Percentiles rank a stretch among this genome's conserved stretches.
Evolutionary conservation across 2,329 filamentous ascomycete genomes (phyloP).

Genomic region (Nemania diffusa): DNA sequence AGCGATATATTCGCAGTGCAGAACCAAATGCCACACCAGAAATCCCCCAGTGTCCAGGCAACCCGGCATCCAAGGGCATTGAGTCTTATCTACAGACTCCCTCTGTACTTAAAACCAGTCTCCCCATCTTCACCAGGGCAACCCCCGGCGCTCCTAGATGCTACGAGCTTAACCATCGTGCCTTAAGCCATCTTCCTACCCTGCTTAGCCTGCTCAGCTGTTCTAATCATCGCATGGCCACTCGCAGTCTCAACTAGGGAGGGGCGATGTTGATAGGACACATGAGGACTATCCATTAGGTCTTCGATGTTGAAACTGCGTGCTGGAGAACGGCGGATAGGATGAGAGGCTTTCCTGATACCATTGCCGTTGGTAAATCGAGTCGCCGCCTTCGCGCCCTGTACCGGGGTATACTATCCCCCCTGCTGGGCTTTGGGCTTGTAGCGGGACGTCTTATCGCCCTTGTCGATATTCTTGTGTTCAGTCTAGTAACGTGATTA

Average conservation of each 20-base stretch:
- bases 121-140: not conserved
- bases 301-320: not conserved
- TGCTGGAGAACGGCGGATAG: not conserved
- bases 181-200: not conserved
- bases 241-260: slow-evolving; percentile 13
- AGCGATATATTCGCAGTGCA: not conserved
- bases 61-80: not conserved
- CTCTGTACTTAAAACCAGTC: not conserved
- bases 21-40: not conserved
- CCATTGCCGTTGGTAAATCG: not conserved
- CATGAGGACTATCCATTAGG: not conserved
- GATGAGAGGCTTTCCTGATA: not conserved
- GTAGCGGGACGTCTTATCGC: not conserved
- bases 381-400: not conserved
- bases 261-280: slow-evolving; percentile 2
- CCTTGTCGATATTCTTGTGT: not conserved
- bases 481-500: not conserved
- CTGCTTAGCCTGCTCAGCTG: not conserved
- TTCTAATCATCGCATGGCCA: slow-evolving; percentile 21
- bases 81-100: not conserved
- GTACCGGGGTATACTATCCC: not conserved
- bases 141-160: not conserved
- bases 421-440: slow-evolving; percentile 1
- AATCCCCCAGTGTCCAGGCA: not conserved
- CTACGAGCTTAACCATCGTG: not conserved